These are phyloP conservation scores for Phyllachora maydis DNA, from an alignment of 2,329 filamentous ascomycete genomes.

Conservation along the genomic window DNA sequence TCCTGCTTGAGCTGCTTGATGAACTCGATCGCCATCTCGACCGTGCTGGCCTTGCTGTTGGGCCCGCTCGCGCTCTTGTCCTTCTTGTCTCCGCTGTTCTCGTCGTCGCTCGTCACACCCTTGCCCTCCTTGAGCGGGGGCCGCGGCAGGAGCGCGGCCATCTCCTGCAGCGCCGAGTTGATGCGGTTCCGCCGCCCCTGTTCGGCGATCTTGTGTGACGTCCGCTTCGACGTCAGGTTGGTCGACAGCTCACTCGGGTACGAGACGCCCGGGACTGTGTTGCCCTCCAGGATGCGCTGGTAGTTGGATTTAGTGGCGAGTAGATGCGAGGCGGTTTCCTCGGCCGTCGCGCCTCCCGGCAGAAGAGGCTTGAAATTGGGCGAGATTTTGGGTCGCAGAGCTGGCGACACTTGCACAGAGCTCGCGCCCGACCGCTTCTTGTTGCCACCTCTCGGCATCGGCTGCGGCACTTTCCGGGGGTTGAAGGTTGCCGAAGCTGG, in stretches of 20 bases:
- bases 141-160: constrained; percentile 62
- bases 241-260: constrained; percentile 85
- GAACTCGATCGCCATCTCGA: constrained; percentile 93
- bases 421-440: constrained; percentile 54
- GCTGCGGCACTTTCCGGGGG: constrained; percentile 34
- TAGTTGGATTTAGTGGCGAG: constrained; percentile 94
- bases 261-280: constrained; percentile 68
- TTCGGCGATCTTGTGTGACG: constrained; percentile 94
- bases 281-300: constrained; percentile 90
- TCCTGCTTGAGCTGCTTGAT: constrained; percentile 71
- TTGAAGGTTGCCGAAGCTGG: constrained; percentile 27
- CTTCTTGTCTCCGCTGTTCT: constrained; percentile 24
- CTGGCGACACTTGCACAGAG: constrained; percentile 66
- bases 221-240: constrained; percentile 87
- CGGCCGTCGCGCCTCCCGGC: constrained; percentile 34
- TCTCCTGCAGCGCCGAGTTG: constrained; percentile 81
- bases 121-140: constrained; percentile 10
- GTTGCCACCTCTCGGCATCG: constrained; percentile 31
- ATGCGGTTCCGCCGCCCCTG: constrained; percentile 90
- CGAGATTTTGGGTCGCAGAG: constrained; percentile 72
- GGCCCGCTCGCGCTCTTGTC: constrained; percentile 27
- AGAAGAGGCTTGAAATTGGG: constrained; percentile 86
- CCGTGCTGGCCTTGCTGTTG: constrained; percentile 87
- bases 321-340: constrained; percentile 47
- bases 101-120: constrained; percentile 18